Evolutionary conservation across 192 early-diverging fungal genomes (phyloP).

Genomic region (Podila horticola): DNA sequence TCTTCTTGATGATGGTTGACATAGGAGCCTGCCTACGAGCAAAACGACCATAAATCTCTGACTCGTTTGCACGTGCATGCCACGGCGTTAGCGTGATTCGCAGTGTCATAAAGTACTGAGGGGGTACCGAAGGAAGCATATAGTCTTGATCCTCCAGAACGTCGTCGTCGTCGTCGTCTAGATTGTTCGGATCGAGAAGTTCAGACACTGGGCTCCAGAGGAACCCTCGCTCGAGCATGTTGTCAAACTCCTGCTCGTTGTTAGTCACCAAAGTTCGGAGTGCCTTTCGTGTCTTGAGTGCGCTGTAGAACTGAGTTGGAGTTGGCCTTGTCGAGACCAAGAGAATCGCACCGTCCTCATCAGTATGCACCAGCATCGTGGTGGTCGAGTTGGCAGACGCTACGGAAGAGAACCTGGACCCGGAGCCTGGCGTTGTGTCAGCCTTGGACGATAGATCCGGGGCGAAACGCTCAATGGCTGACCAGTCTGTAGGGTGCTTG

Average conservation of each 20-base stretch:
- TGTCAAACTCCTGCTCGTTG: slow-evolving; percentile 25
- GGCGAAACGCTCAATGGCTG: background rate
- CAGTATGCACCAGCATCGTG: background rate
- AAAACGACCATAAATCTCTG: slow-evolving; percentile 44
- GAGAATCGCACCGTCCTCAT: slow-evolving; percentile 4
- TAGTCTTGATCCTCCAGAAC: background rate
- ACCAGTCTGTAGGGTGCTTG: background rate
- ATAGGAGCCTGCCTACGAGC: background rate
- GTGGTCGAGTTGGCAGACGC: background rate
- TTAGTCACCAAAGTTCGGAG: slow-evolving; percentile 12
- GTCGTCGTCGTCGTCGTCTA: slow-evolving; percentile 1
- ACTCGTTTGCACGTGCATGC: slow-evolving; percentile 53
- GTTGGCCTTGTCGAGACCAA: slow-evolving; percentile 20
- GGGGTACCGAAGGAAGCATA: background rate
- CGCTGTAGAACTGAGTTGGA: slow-evolving; percentile 42
- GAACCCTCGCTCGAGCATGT: slow-evolving; percentile 53
- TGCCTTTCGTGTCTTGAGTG: slow-evolving; percentile 16
- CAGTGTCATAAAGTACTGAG: slow-evolving; percentile 34
- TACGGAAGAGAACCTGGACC: background rate
- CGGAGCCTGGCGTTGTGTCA: background rate
- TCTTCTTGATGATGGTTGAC: background rate
- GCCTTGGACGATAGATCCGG: background rate
- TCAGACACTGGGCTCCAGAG: slow-evolving; percentile 11
- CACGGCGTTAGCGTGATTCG: slow-evolving; percentile 52
- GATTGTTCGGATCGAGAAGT: background rate